These are phyloP conservation scores for Globisporangium paroecandrum DNA, from an alignment of 352 stramenopile species.

Conservation along the genomic window DNA sequence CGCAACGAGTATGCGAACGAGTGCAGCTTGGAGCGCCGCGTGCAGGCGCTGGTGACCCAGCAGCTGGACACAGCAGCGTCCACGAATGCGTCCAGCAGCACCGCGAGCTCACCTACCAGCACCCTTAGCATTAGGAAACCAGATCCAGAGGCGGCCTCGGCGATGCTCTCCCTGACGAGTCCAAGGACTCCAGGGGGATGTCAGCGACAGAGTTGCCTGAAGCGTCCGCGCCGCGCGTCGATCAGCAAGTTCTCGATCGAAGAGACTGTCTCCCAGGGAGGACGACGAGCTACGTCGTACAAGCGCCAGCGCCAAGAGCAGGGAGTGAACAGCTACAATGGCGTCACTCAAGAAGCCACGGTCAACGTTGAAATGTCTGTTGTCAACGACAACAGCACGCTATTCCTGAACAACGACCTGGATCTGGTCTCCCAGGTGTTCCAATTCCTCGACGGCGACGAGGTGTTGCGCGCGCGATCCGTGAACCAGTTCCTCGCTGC, in stretches of 20 bases:
- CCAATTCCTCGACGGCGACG: conserved; percentile 47
- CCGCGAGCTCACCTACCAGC: neutral
- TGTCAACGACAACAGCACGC: conserved; percentile 5
- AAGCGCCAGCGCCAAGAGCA: conserved; percentile 8
- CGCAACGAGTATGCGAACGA: conserved; percentile 63
- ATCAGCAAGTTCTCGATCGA: conserved; percentile 11
- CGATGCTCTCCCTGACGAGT: neutral
- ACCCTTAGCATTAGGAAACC: neutral
- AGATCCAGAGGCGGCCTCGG: neutral
- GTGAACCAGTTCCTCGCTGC: conserved; percentile 54
- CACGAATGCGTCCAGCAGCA: neutral
- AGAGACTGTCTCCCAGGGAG: neutral
- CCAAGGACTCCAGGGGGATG: neutral
- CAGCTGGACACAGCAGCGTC: neutral
- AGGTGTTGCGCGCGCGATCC: conserved; percentile 35
- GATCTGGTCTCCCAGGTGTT: conserved; percentile 58
- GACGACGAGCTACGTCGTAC: neutral
- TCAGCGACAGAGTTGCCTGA: conserved; percentile 4
- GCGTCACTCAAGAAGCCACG: neutral
- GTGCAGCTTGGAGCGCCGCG: conserved; percentile 58
- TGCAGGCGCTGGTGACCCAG: conserved; percentile 69
- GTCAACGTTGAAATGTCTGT: neutral
- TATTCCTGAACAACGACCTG: conserved; percentile 52
- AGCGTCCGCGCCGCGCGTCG: conserved; percentile 15
- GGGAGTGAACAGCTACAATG: neutral